These are phyloP conservation scores for Crucibulum parvulum DNA, from an alignment of 1,284 basidiomycete genomes.

Conservation along the genomic window DNA sequence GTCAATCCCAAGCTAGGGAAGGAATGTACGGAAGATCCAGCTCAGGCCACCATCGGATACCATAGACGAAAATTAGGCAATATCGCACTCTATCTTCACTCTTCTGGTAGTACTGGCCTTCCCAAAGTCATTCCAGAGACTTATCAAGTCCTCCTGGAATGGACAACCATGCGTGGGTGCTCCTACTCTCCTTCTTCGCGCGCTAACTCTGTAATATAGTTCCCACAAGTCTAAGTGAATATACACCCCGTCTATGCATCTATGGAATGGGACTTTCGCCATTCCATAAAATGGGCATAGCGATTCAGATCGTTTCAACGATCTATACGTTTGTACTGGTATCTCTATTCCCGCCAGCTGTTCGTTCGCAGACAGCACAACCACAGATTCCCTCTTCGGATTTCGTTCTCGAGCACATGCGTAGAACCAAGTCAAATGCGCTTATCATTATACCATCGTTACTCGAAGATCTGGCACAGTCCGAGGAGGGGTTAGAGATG, in stretches of 20 bases:
- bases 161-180: slow-evolving; percentile 11
- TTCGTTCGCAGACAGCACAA: slow-evolving; percentile 17
- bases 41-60: slow-evolving; percentile 27
- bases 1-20: slow-evolving; percentile 37
- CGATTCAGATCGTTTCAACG: slow-evolving; percentile 27
- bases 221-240: not conserved
- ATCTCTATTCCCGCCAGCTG: slow-evolving; percentile 35
- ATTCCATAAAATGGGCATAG: slow-evolving; percentile 39
- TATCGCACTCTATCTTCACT: slow-evolving; percentile 28
- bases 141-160: slow-evolving; percentile 17
- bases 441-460: slow-evolving; percentile 42
- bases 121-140: slow-evolving; percentile 32
- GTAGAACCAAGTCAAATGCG: slow-evolving; percentile 28
- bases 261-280: slow-evolving; percentile 33
- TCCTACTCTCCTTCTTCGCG: slow-evolving; percentile 6
- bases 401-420: slow-evolving; percentile 36
- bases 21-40: slow-evolving; percentile 20
- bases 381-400: slow-evolving; percentile 36
- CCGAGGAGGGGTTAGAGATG: slow-evolving; percentile 27
- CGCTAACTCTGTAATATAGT: slow-evolving; percentile 9
- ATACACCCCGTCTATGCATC: slow-evolving; percentile 20
- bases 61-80: slow-evolving; percentile 9
- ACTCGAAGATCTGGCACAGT: slow-evolving; percentile 40
- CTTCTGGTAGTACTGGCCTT: slow-evolving; percentile 34
- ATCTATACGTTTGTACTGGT: slow-evolving; percentile 29